phyloP scores from a whole-genome alignment of 2,329 filamentous ascomycete genomes.

The Phoma sp. region DNA sequence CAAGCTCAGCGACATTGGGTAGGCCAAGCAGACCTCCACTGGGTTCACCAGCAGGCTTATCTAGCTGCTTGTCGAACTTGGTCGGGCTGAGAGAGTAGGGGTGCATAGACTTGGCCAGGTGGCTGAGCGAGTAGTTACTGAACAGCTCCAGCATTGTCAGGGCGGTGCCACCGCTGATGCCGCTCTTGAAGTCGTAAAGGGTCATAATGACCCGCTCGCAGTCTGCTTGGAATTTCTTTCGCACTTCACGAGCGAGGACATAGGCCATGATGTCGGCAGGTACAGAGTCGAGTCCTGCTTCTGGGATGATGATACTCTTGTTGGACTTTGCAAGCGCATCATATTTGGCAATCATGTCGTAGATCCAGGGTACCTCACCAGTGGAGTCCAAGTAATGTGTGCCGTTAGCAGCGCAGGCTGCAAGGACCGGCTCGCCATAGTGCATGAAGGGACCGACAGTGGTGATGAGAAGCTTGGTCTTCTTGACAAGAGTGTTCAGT shows the following conservation, averaged over 20 bases:
- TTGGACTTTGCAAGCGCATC: slow-evolving; percentile 66
- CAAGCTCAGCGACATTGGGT: slow-evolving; percentile 62
- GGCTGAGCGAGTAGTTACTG: slow-evolving; percentile 55
- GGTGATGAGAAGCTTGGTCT: slow-evolving; percentile 66
- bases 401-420: slow-evolving; percentile 69
- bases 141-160: slow-evolving; percentile 69
- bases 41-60: slow-evolving; percentile 36
- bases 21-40: slow-evolving; percentile 58
- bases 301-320: slow-evolving; percentile 67
- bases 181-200: slow-evolving; percentile 61
- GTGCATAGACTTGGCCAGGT: slow-evolving; percentile 57
- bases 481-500: slow-evolving; percentile 60
- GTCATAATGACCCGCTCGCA: slow-evolving; percentile 61
- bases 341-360: slow-evolving; percentile 68
- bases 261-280: slow-evolving; percentile 66
- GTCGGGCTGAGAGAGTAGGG: slow-evolving; percentile 62
- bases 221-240: slow-evolving; percentile 58
- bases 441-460: slow-evolving; percentile 69
- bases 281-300: slow-evolving; percentile 67
- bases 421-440: slow-evolving; percentile 70
- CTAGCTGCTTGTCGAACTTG: slow-evolving; percentile 43
- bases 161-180: slow-evolving; percentile 65
- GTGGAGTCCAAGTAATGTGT: slow-evolving; percentile 74
- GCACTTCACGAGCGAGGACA: slow-evolving; percentile 61
- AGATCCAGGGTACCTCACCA: slow-evolving; percentile 70